phyloP scores from a whole-genome alignment of 2,329 filamentous ascomycete genomes.

The Apiospora pterosperma region DNA sequence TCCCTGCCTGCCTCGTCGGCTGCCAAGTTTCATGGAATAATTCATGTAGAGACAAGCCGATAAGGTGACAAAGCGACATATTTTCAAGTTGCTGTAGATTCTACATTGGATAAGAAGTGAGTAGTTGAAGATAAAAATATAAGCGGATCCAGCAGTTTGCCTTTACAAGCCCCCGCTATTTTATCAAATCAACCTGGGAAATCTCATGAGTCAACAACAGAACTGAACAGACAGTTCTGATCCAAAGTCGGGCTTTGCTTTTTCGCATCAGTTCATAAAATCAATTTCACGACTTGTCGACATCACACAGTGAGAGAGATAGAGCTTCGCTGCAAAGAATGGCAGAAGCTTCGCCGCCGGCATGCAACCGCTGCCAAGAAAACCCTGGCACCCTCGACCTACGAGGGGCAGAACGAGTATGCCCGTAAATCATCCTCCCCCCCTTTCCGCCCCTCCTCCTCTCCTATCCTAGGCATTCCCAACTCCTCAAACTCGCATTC shows the following conservation, averaged over 20 bases:
- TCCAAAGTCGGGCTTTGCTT: not conserved
- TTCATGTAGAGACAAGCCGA: not conserved
- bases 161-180: not conserved
- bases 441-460: conserved; percentile 5
- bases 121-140: not conserved
- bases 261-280: not conserved
- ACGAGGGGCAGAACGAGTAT: conserved; percentile 24
- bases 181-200: not conserved
- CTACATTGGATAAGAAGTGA: not conserved
- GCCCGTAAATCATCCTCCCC: conserved; percentile 17
- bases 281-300: too few relatives aligned
- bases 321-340: not conserved
- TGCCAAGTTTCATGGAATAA: not conserved
- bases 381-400: conserved; percentile 25
- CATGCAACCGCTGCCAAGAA: conserved; percentile 30
- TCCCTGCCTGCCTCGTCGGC: not conserved
- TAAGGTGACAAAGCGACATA: not conserved
- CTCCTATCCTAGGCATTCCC: not conserved
- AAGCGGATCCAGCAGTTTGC: not conserved
- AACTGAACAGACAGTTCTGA: not conserved
- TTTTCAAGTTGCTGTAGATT: not conserved
- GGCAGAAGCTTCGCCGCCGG: not conserved
- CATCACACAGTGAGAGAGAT: not conserved
- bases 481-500: not conserved
- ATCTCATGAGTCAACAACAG: not conserved